Conservation (phyloP, 345 rosid species). For the Dipteronia sinensis region DNA sequence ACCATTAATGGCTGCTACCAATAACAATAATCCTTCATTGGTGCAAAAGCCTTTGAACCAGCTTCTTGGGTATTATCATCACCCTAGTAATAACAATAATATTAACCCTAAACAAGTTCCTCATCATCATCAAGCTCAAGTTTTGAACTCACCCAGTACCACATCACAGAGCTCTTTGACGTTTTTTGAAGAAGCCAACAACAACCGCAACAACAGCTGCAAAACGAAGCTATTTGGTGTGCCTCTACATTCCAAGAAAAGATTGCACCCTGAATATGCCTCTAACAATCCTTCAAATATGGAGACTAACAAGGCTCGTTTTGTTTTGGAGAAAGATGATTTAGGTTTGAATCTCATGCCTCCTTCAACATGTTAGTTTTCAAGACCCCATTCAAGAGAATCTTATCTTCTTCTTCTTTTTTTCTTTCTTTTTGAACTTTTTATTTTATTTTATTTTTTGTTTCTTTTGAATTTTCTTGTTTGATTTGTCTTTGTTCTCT, state of each 20-base stretch:
- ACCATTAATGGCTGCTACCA: constrained; percentile 28
- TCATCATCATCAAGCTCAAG: constrained; percentile 23
- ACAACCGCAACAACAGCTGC: constrained; percentile 30
- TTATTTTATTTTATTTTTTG: neutral
- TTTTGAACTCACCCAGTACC: constrained; percentile 37
- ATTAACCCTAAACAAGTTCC: constrained; percentile 14
- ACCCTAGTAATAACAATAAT: constrained; percentile 16
- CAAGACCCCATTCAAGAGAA: constrained; percentile 11
- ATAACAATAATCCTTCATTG: constrained; percentile 17
- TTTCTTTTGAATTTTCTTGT: constrained; percentile 10
- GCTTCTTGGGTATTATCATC: constrained; percentile 41
- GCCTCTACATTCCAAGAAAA: constrained; percentile 69
- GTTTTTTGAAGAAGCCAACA: constrained; percentile 36
- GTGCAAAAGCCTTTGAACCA: constrained; percentile 51
- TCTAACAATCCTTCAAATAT: constrained; percentile 27
- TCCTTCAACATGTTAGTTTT: constrained; percentile 55
- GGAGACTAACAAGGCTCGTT: constrained; percentile 62
- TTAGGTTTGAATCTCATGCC: constrained; percentile 85
- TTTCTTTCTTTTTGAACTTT: neutral
- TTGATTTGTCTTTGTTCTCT: constrained; percentile 25
- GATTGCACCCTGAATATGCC: constrained; percentile 48
- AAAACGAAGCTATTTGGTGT: constrained; percentile 84
- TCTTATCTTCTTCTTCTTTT: too few relatives aligned
- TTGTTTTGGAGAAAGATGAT: constrained; percentile 78
- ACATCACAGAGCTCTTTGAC: constrained; percentile 50